phyloP scores from a whole-genome alignment of 257 asterid species.

The Primulina eburnea region DNA sequence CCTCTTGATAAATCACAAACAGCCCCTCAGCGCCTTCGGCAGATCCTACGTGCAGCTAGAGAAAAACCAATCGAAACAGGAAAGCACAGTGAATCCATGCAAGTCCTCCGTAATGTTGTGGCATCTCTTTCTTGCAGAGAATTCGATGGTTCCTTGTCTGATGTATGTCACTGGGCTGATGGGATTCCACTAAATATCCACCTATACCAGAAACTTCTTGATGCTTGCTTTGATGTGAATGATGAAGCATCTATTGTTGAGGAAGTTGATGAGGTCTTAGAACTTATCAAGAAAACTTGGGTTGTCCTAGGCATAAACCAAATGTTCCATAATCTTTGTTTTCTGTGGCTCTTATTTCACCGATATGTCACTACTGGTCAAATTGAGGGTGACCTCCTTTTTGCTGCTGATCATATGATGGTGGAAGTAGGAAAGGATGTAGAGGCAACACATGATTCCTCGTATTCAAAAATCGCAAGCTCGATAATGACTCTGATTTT shows the following conservation, averaged over 20 bases:
- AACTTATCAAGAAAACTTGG: slow-evolving; percentile 84
- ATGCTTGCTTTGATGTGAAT: slow-evolving; percentile 75
- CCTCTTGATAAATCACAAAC: slow-evolving; percentile 53
- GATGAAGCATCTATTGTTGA: slow-evolving; percentile 67
- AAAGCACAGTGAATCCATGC: slow-evolving; percentile 63
- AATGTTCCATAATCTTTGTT: slow-evolving; percentile 66
- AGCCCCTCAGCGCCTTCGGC: slow-evolving; percentile 49
- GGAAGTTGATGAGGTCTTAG: slow-evolving; percentile 86
- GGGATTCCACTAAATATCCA: slow-evolving; percentile 75
- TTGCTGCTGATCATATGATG: slow-evolving; percentile 63
- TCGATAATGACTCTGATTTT: slow-evolving; percentile 42
- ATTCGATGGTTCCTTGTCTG: slow-evolving; percentile 67
- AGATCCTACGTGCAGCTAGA: slow-evolving; percentile 48
- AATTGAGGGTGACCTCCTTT: slow-evolving; percentile 66
- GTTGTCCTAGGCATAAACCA: slow-evolving; percentile 67
- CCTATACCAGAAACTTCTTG: slow-evolving; percentile 62
- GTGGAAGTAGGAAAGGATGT: slow-evolving; percentile 59
- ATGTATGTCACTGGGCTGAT: slow-evolving; percentile 93
- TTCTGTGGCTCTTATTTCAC: slow-evolving; percentile 71
- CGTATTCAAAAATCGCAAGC: slow-evolving; percentile 47
- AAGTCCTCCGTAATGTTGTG: slow-evolving; percentile 47
- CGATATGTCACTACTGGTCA: slow-evolving; percentile 56
- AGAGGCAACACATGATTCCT: slow-evolving; percentile 41
- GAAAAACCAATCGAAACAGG: slow-evolving; percentile 66
- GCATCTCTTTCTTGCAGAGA: slow-evolving; percentile 70